Evolutionary conservation across 2,329 filamentous ascomycete species (phyloP).

Genomic region (Apiospora hydei): DNA sequence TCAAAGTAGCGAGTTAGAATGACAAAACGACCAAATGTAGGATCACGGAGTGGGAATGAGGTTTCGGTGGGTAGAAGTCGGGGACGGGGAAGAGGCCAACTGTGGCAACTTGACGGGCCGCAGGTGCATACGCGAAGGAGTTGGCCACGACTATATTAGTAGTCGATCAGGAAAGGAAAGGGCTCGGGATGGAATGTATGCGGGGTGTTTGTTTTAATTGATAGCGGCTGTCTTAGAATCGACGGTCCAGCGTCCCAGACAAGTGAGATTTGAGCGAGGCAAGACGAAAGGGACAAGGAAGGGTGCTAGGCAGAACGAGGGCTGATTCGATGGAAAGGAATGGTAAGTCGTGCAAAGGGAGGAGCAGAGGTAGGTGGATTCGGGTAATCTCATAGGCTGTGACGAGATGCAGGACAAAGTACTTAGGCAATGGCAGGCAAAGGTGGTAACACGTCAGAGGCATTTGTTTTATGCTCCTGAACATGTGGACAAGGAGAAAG

Average conservation of each 20-base stretch:
- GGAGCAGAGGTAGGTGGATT: slow-evolving; percentile 27
- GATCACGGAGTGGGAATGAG: slow-evolving; percentile 33
- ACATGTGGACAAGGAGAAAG: slow-evolving; percentile 37
- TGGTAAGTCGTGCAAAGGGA: slow-evolving; percentile 20
- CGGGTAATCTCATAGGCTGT: slow-evolving; percentile 41
- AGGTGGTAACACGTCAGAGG: slow-evolving; percentile 46
- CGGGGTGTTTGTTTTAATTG: slow-evolving; percentile 18
- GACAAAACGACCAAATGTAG: slow-evolving; percentile 24
- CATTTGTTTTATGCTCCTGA: slow-evolving; percentile 41
- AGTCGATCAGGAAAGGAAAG: slow-evolving; percentile 17
- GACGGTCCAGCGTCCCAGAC: slow-evolving; percentile 8
- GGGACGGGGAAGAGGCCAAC: slow-evolving; percentile 5
- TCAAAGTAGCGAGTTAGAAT: slow-evolving; percentile 32
- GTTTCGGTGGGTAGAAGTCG: slow-evolving; percentile 23
- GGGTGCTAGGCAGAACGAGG: slow-evolving; percentile 21
- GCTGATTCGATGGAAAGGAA: slow-evolving; percentile 19
- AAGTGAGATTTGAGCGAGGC: slow-evolving; percentile 15
- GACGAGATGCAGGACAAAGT: slow-evolving; percentile 42
- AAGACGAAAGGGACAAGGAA: slow-evolving; percentile 4
- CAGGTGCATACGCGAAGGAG: slow-evolving; percentile 19
- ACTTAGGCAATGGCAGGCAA: slow-evolving; percentile 39
- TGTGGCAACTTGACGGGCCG: slow-evolving; percentile 17
- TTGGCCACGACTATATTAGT: slow-evolving; percentile 13
- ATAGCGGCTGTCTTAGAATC: slow-evolving; percentile 13
- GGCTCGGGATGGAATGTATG: slow-evolving; percentile 8